Conservation (phyloP, 1,284 basidiomycete species). For the Cryptococcus sp. region DNA sequence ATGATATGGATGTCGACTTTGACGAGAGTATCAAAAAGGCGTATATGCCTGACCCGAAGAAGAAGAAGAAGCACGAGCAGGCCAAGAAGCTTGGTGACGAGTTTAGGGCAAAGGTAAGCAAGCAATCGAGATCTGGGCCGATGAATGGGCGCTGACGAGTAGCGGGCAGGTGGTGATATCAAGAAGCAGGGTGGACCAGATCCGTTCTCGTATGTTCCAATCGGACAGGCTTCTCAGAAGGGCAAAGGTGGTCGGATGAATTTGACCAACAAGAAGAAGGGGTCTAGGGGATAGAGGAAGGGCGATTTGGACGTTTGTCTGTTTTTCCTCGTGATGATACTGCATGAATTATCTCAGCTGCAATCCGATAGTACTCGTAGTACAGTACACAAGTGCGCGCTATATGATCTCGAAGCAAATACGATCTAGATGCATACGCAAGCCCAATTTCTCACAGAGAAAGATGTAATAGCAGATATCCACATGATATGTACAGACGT, state of each 20-base stretch:
- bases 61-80: conserved; percentile 51
- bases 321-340: no score
- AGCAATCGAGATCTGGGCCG: not conserved
- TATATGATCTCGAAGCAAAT: no score
- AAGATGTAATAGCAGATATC: no score
- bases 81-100: conserved; percentile 65
- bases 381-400: no score
- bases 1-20: conserved; percentile 29
- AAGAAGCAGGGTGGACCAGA: conserved; percentile 74
- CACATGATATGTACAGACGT: no score
- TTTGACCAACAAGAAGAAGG: conserved; percentile 48
- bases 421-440: no score
- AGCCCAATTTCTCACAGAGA: no score
- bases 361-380: no score
- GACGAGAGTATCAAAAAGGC: conserved; percentile 51
- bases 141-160: conserved; percentile 9
- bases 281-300: conserved; percentile 31
- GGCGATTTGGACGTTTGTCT: no score
- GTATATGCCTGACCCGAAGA: conserved; percentile 19
- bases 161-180: conserved; percentile 90
- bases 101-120: conserved; percentile 67
- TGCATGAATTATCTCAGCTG: no score
- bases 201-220: conserved; percentile 85
- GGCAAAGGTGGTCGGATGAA: conserved; percentile 27
- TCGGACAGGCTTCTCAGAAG: conserved; percentile 64